phyloP scores from a whole-genome alignment of 1,284 basidiomycete genomes.

The Ustilago tritici region DNA sequence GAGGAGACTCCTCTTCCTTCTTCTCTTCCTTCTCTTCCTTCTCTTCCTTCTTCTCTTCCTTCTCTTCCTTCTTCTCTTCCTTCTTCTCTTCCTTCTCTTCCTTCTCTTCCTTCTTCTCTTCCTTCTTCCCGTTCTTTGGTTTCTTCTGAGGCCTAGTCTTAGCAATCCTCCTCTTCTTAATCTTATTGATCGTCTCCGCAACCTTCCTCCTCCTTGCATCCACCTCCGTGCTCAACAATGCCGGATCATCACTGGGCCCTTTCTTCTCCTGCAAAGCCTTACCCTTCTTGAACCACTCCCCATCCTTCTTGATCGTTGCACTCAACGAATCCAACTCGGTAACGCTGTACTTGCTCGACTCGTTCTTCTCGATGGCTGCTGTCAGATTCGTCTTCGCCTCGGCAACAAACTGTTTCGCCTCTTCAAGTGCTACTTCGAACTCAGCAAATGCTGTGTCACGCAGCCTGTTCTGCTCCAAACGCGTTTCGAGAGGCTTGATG shows the following conservation, averaged over 20 bases:
- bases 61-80: too few species aligned
- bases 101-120: constrained; percentile 18
- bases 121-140: constrained; percentile 18
- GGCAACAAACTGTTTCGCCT: constrained; percentile 80
- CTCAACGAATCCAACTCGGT: constrained; percentile 65
- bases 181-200: constrained; percentile 58
- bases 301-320: constrained; percentile 57
- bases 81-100: constrained; percentile 43
- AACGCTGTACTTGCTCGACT: constrained; percentile 63
- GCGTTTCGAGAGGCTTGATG: constrained; percentile 83
- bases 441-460: constrained; percentile 76
- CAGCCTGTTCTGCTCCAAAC: constrained; percentile 85
- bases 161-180: constrained; percentile 61
- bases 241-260: constrained; percentile 63
- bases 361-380: constrained; percentile 73
- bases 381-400: constrained; percentile 78
- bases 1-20: constrained; percentile 30
- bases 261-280: constrained; percentile 56
- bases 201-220: constrained; percentile 65
- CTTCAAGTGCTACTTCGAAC: constrained; percentile 76
- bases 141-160: constrained; percentile 65
- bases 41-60: constrained; percentile 32
- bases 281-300: constrained; percentile 66
- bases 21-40: constrained; percentile 31
- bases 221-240: constrained; percentile 61